phyloP scores from a whole-genome alignment of 1,284 basidiomycete species.

The Melampsora americana region DNA sequence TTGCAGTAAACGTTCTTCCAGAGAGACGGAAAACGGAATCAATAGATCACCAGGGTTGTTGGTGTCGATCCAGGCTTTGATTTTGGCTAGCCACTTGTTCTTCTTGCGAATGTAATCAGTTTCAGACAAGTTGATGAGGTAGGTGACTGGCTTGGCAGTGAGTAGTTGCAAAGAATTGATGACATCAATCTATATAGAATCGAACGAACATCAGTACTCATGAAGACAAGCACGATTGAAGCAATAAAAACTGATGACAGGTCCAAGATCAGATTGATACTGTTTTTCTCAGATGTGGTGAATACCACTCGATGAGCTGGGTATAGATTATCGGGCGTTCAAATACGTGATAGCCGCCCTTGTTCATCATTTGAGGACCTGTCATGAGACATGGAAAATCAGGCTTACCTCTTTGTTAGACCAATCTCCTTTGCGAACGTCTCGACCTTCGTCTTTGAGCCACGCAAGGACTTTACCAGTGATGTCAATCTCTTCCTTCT shows the following conservation, averaged over 20 bases:
- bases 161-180: conserved; percentile 88
- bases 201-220: conserved; percentile 16
- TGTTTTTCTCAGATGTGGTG: conserved; percentile 56
- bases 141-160: conserved; percentile 95
- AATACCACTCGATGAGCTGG: conserved; percentile 67
- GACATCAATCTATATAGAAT: conserved; percentile 72
- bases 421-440: conserved; percentile 93
- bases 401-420: conserved; percentile 86
- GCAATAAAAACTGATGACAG: too few species aligned
- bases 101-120: conserved; percentile 94
- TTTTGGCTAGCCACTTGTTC: conserved; percentile 99
- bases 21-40: conserved; percentile 93
- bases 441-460: conserved; percentile 77
- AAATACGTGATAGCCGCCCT: conserved; percentile 60
- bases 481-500: conserved; percentile 89
- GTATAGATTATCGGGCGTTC: conserved; percentile 65
- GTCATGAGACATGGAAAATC: conserved; percentile 9
- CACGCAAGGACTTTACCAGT: conserved; percentile 80
- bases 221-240: conserved; percentile 13
- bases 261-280: conserved; percentile 36
- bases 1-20: conserved; percentile 81
- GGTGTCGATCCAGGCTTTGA: conserved; percentile 97
- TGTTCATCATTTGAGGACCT: conserved; percentile 64
- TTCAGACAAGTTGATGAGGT: conserved; percentile 96
- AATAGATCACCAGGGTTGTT: conserved; percentile 93